These are phyloP conservation scores for Chlorophyllum brunneum DNA, from an alignment of 768 basidiomycete genomes.

Conservation along the genomic window DNA sequence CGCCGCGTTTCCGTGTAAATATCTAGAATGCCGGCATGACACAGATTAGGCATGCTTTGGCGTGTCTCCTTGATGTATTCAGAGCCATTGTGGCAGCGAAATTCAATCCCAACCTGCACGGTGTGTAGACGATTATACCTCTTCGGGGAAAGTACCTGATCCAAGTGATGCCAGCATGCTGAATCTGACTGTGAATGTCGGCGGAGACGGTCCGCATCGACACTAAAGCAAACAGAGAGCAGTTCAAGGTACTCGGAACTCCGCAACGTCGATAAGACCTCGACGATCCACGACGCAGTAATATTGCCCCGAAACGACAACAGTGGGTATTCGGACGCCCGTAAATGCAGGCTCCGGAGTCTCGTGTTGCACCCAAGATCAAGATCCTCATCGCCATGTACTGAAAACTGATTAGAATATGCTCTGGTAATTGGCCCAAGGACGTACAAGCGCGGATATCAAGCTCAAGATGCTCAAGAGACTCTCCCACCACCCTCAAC, in stretches of 20 bases:
- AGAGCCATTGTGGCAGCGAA: slow-evolving; percentile 6
- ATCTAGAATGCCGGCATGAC: slow-evolving; percentile 8
- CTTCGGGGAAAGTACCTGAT: not conserved
- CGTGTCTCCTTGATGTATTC: slow-evolving; percentile 6
- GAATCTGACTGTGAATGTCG: slow-evolving; percentile 8
- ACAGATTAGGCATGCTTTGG: not conserved
- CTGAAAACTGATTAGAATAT: not conserved
- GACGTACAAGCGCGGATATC: slow-evolving; percentile 6
- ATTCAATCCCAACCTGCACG: slow-evolving; percentile 9
- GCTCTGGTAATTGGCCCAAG: no score
- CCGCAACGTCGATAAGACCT: slow-evolving; percentile 3
- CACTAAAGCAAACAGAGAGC: not conserved
- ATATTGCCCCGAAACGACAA: not conserved
- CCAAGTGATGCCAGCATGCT: slow-evolving; percentile 3
- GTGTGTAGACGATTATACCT: not conserved
- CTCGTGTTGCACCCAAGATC: slow-evolving; percentile 9
- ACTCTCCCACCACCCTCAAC: slow-evolving; percentile 2
- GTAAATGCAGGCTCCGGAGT: slow-evolving; percentile 4
- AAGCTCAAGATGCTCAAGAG: slow-evolving; percentile 8
- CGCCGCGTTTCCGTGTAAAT: slow-evolving; percentile 1
- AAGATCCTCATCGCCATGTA: not conserved
- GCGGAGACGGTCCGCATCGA: slow-evolving; percentile 8
- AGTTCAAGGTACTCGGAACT: slow-evolving; percentile 2
- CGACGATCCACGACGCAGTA: slow-evolving; percentile 5
- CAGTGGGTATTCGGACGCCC: not conserved